A percentile compares a stretch with the other conserved stretches of the same genome.
Conservation (phyloP, 345 rosid genomes). For the Arabis hirsuta region DNA sequence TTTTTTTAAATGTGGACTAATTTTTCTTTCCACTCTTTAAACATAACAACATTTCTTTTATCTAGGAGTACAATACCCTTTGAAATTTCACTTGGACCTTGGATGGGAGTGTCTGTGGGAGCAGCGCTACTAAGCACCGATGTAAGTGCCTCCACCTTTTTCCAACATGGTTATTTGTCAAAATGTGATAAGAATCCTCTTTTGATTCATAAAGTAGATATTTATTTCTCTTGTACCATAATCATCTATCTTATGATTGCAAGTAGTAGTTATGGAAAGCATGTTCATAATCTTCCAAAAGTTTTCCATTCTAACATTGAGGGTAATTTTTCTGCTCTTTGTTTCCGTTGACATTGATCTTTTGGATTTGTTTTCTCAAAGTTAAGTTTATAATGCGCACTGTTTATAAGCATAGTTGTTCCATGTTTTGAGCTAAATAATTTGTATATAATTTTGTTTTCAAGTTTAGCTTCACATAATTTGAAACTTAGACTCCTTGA, state of each 20-base stretch:
- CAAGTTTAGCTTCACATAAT: too few relatives aligned
- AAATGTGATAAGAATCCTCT: too few relatives aligned
- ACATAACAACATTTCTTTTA: conserved; percentile 17
- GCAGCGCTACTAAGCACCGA: conserved; percentile 80
- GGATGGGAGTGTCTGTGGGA: conserved; percentile 96
- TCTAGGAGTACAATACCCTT: conserved; percentile 60
- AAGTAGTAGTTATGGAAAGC: too few relatives aligned
- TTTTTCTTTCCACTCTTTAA: not conserved
- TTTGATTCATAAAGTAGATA: too few relatives aligned
- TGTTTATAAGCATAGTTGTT: not conserved
- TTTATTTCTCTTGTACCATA: too few relatives aligned
- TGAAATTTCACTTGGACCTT: conserved; percentile 72
- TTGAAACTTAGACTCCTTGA: too few relatives aligned
- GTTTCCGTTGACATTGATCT: too few relatives aligned
- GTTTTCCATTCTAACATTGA: conserved; percentile 14
- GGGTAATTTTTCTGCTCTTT: conserved; percentile 25
- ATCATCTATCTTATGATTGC: too few relatives aligned
- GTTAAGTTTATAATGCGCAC: not conserved
- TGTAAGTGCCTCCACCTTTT: conserved; percentile 47
- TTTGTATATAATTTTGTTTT: too few relatives aligned
- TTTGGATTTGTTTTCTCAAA: conserved; percentile 4
- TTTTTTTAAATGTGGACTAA: conserved; percentile 59
- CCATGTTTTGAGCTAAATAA: not conserved
- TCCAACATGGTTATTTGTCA: not conserved
- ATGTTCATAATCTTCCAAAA: not conserved